Base-by-base conservation (phyloP, 2,329 filamentous ascomycete genomes). In the Paracorniculantispora psalliotae region DNA sequence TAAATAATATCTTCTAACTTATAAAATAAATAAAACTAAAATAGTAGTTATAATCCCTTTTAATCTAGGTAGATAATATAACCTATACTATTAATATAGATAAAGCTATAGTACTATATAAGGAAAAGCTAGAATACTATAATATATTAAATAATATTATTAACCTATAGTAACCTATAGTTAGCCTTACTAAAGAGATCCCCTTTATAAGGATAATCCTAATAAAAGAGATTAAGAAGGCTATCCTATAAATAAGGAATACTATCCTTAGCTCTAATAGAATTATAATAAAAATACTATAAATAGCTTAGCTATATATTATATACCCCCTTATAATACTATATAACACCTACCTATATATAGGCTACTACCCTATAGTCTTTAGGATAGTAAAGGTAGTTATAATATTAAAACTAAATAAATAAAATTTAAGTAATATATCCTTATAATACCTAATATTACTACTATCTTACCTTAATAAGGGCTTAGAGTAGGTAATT, bases 401-500 rank as follows among this genome's bases (percentile, higher is more conserved):
- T 10, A 67, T 68, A 26, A 65, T 69, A 44, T 48, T 59, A 2
- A 69, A 69, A 59, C 64, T 61, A 1, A 59, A 63, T 15, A 63
- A 63, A 17, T 59, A 63, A 55, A 57, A 68, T 53, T 59, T 63
- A 10, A 62, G 56, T 9, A 52, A 37, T 2, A 61, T 62, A 5
- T 47, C 60, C 19, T 63, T 63, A 25, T 70, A 59, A 61, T 60
- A 63, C 13, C 65, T 61, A 3, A 69, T 69, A 39, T 67, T 65
- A 48, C 63, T 70, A 15, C 64, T 68, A 6, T 66, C 62, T 2
- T 67, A 49, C 33, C 62, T 71, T 2, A 61, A 65, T n/a, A 70
- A 70, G 55, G 62, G 67, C 1, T 63, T 69, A 10, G 65, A 70
- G 55, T 59, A 63, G 19, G 49, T 70, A 4, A 59, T 69, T 12